phyloP scores from a whole-genome alignment of 306 rosid genomes.

The Quercus robur region DNA sequence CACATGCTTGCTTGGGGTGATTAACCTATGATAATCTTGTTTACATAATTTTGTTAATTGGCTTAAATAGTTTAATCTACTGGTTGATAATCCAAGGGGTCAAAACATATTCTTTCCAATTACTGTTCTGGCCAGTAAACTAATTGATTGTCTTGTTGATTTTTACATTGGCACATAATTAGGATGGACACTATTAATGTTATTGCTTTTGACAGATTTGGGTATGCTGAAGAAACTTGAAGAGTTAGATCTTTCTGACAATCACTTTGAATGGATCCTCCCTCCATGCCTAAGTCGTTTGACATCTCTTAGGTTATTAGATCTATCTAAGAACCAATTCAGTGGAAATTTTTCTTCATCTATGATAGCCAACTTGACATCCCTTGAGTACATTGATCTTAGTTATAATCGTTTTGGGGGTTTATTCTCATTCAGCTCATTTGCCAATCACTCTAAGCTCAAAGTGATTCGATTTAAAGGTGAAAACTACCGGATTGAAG shows the following conservation, averaged over 20 bases:
- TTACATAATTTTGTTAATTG: too few relatives aligned
- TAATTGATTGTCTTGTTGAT: too few relatives aligned
- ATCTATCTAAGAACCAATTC: not conserved
- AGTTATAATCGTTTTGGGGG: conserved; percentile 11
- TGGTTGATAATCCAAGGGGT: too few relatives aligned
- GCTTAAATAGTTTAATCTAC: too few relatives aligned
- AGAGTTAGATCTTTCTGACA: not conserved
- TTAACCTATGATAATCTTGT: too few relatives aligned
- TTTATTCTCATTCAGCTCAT: conserved; percentile 11
- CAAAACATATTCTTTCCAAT: too few relatives aligned
- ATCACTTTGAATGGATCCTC: not conserved
- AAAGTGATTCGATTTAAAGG: not conserved
- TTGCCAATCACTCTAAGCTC: conserved; percentile 27
- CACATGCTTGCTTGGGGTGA: too few relatives aligned
- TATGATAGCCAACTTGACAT: not conserved
- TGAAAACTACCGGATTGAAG: too few relatives aligned
- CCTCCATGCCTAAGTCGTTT: conserved; percentile 3
- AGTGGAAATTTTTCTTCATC: conserved; percentile 20
- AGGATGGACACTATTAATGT: too few relatives aligned
- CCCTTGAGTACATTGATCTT: conserved; percentile 7
- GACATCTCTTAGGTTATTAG: conserved; percentile 8
- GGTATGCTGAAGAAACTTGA: not conserved
- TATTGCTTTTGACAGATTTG: not conserved
- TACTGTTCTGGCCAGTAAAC: too few relatives aligned
- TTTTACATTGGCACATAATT: too few relatives aligned